These are phyloP conservation scores for Thielaviopsis punctulata DNA, from an alignment of 2,329 filamentous ascomycete genomes.

Conservation along the genomic window DNA sequence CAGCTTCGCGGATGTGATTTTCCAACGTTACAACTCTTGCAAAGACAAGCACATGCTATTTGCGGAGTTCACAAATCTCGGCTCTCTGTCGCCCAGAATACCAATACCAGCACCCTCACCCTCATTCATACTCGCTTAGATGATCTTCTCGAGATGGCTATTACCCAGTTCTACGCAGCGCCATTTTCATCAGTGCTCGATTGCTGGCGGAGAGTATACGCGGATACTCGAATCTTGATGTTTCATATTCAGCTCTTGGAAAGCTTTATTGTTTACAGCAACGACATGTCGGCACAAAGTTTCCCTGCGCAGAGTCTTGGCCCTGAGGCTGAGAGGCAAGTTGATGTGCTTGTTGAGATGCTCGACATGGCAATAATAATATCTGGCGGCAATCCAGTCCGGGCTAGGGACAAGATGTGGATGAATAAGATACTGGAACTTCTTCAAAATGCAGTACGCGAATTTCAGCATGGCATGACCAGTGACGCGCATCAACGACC, in stretches of 20 bases:
- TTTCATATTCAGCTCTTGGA: slow-evolving; percentile 25
- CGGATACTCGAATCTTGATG: slow-evolving; percentile 50
- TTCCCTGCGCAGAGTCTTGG: neutral
- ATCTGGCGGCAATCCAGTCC: slow-evolving; percentile 22
- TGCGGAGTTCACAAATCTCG: neutral
- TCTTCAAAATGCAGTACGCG: slow-evolving; percentile 4
- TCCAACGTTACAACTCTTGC: slow-evolving; percentile 4
- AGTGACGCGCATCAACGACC: slow-evolving; percentile 5
- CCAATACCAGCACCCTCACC: neutral
- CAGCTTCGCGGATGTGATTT: slow-evolving; percentile 7
- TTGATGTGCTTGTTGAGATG: slow-evolving; percentile 42
- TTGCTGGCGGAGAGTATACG: slow-evolving; percentile 55
- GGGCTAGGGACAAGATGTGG: slow-evolving; percentile 9
- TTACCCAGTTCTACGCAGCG: slow-evolving; percentile 9
- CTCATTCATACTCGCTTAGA: slow-evolving; percentile 5
- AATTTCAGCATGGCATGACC: neutral
- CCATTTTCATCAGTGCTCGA: slow-evolving; percentile 27
- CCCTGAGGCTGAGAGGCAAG: slow-evolving; percentile 11
- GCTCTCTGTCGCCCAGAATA: neutral
- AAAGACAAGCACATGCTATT: slow-evolving; percentile 5
- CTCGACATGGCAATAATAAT: slow-evolving; percentile 60
- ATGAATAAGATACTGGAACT: slow-evolving; percentile 11
- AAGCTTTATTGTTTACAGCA: neutral
- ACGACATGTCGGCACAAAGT: too few relatives aligned
- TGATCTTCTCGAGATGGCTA: slow-evolving; percentile 8